Percentiles rank a stretch among this genome's conserved stretches.
Conservation (phyloP, 2,329 filamentous ascomycete genomes). For the Alternaria brassicae region DNA sequence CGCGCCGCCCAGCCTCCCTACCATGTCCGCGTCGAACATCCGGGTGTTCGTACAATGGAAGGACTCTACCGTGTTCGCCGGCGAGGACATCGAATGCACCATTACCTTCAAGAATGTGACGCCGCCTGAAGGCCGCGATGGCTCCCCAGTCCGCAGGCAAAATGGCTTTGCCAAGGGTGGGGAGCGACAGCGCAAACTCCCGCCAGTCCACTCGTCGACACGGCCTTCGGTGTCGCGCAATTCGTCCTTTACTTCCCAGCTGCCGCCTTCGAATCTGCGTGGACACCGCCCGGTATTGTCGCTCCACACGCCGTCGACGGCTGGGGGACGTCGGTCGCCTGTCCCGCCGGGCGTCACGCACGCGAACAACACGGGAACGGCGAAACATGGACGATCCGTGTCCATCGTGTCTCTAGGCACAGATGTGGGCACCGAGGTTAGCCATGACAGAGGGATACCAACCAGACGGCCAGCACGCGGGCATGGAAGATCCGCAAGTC, state of each 20-base stretch:
- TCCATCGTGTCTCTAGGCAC: conserved; percentile 60
- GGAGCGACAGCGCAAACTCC: conserved; percentile 50
- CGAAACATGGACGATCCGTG: conserved; percentile 55
- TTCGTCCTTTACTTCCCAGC: conserved; percentile 45
- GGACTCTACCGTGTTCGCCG: conserved; percentile 92
- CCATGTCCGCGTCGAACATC: conserved; percentile 67
- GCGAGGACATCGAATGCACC: conserved; percentile 92
- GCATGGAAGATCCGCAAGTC: conserved; percentile 80
- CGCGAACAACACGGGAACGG: conserved; percentile 34
- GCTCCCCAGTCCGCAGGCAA: conserved; percentile 39
- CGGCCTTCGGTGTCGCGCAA: conserved; percentile 46
- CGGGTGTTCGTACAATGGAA: conserved; percentile 96
- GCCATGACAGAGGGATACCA: conserved; percentile 33
- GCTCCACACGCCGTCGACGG: conserved; percentile 55
- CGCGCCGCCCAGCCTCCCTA: conserved; percentile 36
- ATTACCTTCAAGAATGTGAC: conserved; percentile 94
- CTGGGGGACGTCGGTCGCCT: conserved; percentile 37
- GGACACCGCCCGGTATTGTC: conserved; percentile 75
- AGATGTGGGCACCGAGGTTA: conserved; percentile 47
- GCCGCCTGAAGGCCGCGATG: conserved; percentile 52
- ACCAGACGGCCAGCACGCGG: conserved; percentile 62
- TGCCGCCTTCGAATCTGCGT: conserved; percentile 46
- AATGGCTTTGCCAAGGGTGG: conserved; percentile 48
- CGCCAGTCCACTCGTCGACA: conserved; percentile 47
- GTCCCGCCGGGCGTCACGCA: conserved; percentile 27